Conservation (phyloP, 495 filamentous ascomycete genomes). For the Cercophora sp. region DNA sequence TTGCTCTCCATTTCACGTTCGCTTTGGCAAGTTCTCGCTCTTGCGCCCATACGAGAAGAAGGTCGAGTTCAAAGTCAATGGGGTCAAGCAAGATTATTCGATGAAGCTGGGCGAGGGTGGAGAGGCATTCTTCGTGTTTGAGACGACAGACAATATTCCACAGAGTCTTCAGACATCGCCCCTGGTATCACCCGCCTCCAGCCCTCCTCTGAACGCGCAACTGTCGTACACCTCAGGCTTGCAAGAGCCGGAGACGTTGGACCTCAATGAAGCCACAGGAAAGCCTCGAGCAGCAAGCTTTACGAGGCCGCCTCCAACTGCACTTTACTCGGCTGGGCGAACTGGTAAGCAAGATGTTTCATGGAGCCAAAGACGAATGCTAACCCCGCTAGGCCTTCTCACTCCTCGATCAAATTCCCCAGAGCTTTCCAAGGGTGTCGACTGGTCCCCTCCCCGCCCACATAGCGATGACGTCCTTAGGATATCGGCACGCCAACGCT, state of each 20-base stretch:
- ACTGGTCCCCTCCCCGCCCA: constrained; percentile 39
- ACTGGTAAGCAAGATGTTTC: too few species aligned
- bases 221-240: constrained; percentile 50
- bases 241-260: constrained; percentile 79
- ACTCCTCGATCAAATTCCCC: constrained; percentile 64
- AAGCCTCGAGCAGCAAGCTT: constrained; percentile 33
- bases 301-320: constrained; percentile 33
- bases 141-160: constrained; percentile 84
- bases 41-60: constrained; percentile 97
- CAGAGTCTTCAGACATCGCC: constrained; percentile 90
- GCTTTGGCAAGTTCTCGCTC: constrained; percentile 97
- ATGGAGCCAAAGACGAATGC: too few species aligned
- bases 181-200: constrained; percentile 78
- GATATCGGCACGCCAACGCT: constrained; percentile 28
- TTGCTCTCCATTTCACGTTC: constrained; percentile 97
- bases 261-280: constrained; percentile 52
- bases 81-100: constrained; percentile 81
- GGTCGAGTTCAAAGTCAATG: constrained; percentile 97
- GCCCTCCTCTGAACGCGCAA: constrained; percentile 64
- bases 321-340: constrained; percentile 23
- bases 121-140: constrained; percentile 98
- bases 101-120: constrained; percentile 99
- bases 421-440: constrained; percentile 42
- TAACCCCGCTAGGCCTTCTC: constrained; percentile 46
- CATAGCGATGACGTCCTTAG: constrained; percentile 45